Base-by-base conservation (phyloP, 2,329 filamentous ascomycete species). In the Paraconiothyrium brasiliense region DNA sequence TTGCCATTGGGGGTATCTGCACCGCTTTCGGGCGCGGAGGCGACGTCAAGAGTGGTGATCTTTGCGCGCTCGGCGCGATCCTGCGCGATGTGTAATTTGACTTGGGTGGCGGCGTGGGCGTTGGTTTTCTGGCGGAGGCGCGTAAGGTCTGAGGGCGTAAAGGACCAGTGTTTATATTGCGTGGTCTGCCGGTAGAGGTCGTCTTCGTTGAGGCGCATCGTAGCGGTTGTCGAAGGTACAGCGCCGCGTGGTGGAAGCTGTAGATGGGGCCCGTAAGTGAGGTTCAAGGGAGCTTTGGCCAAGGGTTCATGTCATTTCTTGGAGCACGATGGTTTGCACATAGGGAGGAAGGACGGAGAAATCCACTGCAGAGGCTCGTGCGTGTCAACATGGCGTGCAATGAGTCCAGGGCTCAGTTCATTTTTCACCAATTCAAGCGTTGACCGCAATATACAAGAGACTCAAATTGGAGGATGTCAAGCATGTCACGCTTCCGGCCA, bases 101-200 rank as follows among this genome's bases (percentile, higher is more conserved):
- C 84, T 65, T 89, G 87, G 63, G 94, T 84, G 81, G 90, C 80
- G 75, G 95, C 95, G 54, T 92, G 85, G 10, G 85, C 81, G 80
- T 97, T 97, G 35, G 94, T 97, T 67, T 90, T 90, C 46, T 85
- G 82, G 60, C 95, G 92, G 27, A 94, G 85, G 2, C 89, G 85
- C 52, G 86, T 84, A 4, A 99, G 87, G 43, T 90, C 87, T 3
- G 88, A 80, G 2, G 89, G 87, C 0, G 93, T 92, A 80, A 94
- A 98, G 11, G 94, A 97, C 95, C 95, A 99, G 61, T 96, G 85
- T 47, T 92, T 88, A 76, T 89, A 98, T 79, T 99, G 95, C 50
- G 92, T 94, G 0, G 94, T 97, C 55, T 91, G 87, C 35, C 93
- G 89, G 81, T 98, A 99, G 58, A 94, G 85, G 68, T 92, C 92